A percentile compares a stretch with the other conserved stretches of the same genome.
These are phyloP conservation scores for Trichosporon ovoides DNA, from an alignment of 1,284 basidiomycete genomes.

Conservation along the genomic window DNA sequence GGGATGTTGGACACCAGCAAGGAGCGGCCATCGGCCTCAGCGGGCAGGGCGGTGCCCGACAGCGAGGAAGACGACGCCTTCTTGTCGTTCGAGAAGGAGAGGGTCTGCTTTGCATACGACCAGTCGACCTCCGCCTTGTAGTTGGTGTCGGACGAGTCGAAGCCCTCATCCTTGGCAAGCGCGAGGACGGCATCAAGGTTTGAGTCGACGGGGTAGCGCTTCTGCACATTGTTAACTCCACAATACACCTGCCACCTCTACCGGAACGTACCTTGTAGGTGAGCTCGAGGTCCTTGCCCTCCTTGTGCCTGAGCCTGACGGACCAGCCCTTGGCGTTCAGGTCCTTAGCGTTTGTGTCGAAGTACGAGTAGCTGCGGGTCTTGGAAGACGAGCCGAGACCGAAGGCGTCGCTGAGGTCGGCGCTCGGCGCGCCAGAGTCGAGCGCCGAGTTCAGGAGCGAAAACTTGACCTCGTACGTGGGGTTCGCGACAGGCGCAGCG, in stretches of 20 bases:
- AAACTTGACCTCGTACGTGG: slow-evolving; percentile 12
- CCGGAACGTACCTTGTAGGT: slow-evolving; percentile 4
- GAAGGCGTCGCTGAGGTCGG: neutral
- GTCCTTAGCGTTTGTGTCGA: slow-evolving; percentile 6
- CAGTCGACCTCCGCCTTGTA: slow-evolving; percentile 13
- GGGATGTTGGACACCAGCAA: slow-evolving; percentile 2
- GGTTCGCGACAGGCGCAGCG: neutral
- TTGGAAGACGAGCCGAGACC: neutral
- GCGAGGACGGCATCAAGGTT: neutral
- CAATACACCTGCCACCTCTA: too few relatives aligned
- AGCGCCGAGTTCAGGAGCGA: slow-evolving; percentile 1
- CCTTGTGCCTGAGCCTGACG: slow-evolving; percentile 9
- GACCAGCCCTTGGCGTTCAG: slow-evolving; percentile 5
- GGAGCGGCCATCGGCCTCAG: neutral
- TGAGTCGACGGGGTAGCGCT: slow-evolving; percentile 1
- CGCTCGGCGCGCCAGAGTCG: neutral
- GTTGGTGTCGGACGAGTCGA: slow-evolving; percentile 4
- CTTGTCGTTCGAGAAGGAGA: slow-evolving; percentile 5
- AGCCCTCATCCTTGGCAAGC: slow-evolving; percentile 8
- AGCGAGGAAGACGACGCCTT: neutral
- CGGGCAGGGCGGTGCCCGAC: slow-evolving; percentile 2
- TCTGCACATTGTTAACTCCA: neutral
- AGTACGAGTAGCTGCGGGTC: slow-evolving; percentile 6
- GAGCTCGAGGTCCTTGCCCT: slow-evolving; percentile 5
- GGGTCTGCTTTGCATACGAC: slow-evolving; percentile 9